A percentile compares a stretch with the other conserved stretches of the same genome.
Evolutionary conservation across 345 rosid genomes (phyloP).

Genomic region (Melaleuca quinquenervia): DNA sequence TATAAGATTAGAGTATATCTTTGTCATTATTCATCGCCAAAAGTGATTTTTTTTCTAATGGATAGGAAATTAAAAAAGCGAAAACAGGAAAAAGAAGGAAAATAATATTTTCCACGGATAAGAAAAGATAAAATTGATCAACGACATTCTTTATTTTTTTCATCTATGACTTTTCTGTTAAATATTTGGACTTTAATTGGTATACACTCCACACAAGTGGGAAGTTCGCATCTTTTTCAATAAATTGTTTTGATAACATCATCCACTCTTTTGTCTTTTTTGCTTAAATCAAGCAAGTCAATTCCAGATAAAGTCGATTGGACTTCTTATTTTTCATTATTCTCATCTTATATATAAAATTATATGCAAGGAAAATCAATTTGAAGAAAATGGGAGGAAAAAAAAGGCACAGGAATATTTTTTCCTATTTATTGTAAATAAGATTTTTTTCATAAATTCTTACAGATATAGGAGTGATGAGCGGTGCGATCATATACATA

Average conservation of each 20-base stretch:
- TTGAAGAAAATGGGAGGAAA: background rate
- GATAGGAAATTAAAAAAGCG: background rate
- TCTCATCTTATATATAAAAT: background rate
- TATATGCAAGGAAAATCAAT: background rate
- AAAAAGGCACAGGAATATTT: background rate
- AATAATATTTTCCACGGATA: background rate
- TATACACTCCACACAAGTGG: background rate
- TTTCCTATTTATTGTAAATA: background rate
- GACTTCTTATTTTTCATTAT: background rate
- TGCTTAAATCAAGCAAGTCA: background rate
- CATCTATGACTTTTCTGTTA: background rate
- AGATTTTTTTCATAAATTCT: background rate
- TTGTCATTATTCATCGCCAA: background rate
- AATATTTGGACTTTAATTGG: background rate
- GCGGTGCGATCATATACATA: constrained; percentile 61
- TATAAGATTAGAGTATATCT: background rate
- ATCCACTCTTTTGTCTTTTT: background rate
- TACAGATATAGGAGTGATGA: constrained; percentile 82
- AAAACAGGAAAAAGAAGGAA: background rate
- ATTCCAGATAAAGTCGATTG: background rate
- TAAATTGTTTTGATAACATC: background rate
- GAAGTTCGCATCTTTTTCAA: background rate
- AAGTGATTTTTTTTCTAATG: background rate
- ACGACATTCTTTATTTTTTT: background rate
- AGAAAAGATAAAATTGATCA: background rate